A percentile compares a stretch with the other conserved stretches of the same genome.
Evolutionary conservation across 83 land plant species (phyloP).

Genomic region (Picea abies): DNA sequence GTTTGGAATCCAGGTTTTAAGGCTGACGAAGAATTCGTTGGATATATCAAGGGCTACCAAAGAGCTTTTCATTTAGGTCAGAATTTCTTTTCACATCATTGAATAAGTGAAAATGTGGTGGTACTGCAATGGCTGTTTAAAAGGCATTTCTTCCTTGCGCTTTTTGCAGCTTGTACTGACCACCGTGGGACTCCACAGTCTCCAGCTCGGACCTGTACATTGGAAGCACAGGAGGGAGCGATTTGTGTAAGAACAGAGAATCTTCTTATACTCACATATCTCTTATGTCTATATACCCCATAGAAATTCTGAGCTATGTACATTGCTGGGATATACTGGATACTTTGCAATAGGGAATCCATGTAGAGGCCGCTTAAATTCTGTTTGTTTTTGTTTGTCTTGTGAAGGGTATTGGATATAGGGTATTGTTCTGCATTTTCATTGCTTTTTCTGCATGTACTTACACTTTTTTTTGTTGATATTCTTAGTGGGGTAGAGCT

Average conservation of each 20-base stretch:
- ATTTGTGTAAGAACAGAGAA: slow-evolving; percentile 57
- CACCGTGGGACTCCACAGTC: no score
- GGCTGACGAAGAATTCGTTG: slow-evolving; percentile 59
- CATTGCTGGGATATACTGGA: no score
- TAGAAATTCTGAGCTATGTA: no score
- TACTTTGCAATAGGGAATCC: no score
- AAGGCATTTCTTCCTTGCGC: background rate
- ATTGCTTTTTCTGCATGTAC: background rate
- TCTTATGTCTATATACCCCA: background rate
- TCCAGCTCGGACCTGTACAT: no score
- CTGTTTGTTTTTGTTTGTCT: no score
- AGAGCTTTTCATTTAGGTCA: slow-evolving; percentile 73
- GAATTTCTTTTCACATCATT: background rate
- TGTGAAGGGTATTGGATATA: no score
- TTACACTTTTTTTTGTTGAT: no score
- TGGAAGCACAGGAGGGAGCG: slow-evolving; percentile 33
- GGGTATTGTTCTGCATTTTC: background rate
- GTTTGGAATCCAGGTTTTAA: slow-evolving; percentile 79
- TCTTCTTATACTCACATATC: no score
- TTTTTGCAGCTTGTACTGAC: background rate
- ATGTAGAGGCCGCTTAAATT: slow-evolving; percentile 19
- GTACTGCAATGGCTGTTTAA: background rate
- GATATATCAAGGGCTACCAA: slow-evolving; percentile 70
- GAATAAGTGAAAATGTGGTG: no score
- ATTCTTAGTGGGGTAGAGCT: no score